These are phyloP conservation scores for Hemisphaericaspora xylanilytica DNA, from an alignment of 1,139 yeast species.

Conservation along the genomic window DNA sequence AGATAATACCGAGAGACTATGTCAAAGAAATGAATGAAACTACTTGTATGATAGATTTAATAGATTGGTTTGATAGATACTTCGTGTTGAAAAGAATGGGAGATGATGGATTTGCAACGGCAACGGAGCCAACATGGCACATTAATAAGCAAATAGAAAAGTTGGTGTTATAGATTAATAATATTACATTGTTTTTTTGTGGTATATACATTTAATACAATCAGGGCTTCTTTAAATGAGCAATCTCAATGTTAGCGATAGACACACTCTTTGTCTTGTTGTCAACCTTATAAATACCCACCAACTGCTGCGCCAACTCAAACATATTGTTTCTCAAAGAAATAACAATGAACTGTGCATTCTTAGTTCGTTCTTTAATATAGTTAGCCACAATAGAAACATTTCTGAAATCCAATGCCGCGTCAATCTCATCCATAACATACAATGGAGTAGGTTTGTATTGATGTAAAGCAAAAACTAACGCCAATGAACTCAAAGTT, in stretches of 20 bases:
- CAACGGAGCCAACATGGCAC: conserved; percentile 52
- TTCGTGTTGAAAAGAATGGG: conserved; percentile 65
- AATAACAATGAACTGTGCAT: conserved; percentile 95
- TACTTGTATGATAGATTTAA: conserved; percentile 55
- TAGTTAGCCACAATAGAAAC: conserved; percentile 97
- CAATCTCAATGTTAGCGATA: conserved; percentile 56
- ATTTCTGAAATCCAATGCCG: conserved; percentile 95
- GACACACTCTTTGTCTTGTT: conserved; percentile 89
- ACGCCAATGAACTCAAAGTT: conserved; percentile 89
- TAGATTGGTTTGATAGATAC: conserved; percentile 77
- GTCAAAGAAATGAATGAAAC: conserved; percentile 66
- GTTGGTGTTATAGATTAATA: conserved; percentile 3
- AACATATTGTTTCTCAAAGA: conserved; percentile 97
- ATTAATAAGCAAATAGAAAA: conserved; percentile 5
- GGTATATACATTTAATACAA: background rate
- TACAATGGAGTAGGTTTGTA: conserved; percentile 97
- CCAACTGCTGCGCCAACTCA: conserved; percentile 89
- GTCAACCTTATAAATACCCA: conserved; percentile 91
- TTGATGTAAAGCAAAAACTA: conserved; percentile 94
- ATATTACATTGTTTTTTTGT: background rate
- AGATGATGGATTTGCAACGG: conserved; percentile 68
- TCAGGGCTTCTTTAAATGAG: background rate
- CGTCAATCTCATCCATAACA: conserved; percentile 99
- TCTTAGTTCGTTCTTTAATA: conserved; percentile 90
- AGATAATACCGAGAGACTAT: conserved; percentile 51